phyloP scores from a whole-genome alignment of 2,329 filamentous ascomycete genomes.

The Phymatotrichopsis omnivora region DNA sequence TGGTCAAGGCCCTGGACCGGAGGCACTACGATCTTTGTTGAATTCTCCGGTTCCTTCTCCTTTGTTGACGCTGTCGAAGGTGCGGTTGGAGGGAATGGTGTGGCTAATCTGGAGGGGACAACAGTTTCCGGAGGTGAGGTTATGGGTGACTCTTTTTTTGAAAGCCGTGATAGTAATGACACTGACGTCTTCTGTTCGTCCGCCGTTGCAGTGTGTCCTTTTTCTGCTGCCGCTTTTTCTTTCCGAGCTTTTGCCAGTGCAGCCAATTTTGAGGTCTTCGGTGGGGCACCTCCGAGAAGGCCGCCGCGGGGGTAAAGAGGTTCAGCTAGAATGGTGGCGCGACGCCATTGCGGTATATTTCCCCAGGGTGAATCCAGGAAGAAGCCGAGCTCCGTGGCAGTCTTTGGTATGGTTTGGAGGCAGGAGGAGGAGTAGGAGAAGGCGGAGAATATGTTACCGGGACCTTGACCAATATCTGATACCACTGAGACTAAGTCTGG shows the following conservation, averaged over 20 bases:
- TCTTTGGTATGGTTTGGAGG: slow-evolving; percentile 3
- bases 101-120: too few relatives aligned
- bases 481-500: too few relatives aligned
- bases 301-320: slow-evolving; percentile 51
- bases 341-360: slow-evolving; percentile 55
- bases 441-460: too few relatives aligned
- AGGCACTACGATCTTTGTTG: not conserved
- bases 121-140: too few relatives aligned
- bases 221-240: slow-evolving; percentile 61
- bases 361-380: slow-evolving; percentile 85
- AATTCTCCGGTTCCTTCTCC: not conserved
- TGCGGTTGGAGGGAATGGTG: not conserved
- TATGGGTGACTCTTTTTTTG: slow-evolving; percentile 27
- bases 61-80: not conserved
- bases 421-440: too few relatives aligned
- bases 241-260: slow-evolving; percentile 77
- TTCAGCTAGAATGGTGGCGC: slow-evolving; percentile 53
- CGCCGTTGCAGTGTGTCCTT: slow-evolving; percentile 32
- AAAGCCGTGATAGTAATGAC: slow-evolving; percentile 31
- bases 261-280: slow-evolving; percentile 81
- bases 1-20: slow-evolving; percentile 25
- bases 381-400: slow-evolving; percentile 42
- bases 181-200: slow-evolving; percentile 27
- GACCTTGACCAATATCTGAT: slow-evolving; percentile 28
- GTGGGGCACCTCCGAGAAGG: slow-evolving; percentile 65